Conservation (phyloP, 2,329 filamentous ascomycete species). For the Macrophomina pseudophaseolina region DNA sequence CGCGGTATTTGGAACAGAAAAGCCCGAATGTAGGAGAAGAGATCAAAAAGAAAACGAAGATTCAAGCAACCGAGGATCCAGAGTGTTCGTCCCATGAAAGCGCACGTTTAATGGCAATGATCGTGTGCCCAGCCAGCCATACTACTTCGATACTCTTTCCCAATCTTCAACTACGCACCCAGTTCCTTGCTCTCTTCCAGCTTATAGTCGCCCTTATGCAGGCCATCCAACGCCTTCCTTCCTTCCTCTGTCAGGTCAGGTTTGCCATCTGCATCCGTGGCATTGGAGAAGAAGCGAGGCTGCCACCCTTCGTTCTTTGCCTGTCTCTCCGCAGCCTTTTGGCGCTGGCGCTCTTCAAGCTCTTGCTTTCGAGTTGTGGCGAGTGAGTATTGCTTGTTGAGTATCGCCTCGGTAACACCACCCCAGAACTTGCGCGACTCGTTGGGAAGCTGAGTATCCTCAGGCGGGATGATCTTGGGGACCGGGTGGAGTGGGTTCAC, state of each 20-base stretch:
- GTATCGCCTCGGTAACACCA: constrained; percentile 84
- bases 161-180: constrained; percentile 36
- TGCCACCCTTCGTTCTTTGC: constrained; percentile 72
- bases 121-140: background rate
- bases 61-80: background rate
- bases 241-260: constrained; percentile 69
- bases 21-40: too few species aligned
- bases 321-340: constrained; percentile 82
- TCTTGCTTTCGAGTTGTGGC: constrained; percentile 89
- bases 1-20: too few species aligned
- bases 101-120: background rate
- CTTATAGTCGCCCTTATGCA: constrained; percentile 59
- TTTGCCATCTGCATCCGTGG: constrained; percentile 63
- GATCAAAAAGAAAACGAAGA: background rate
- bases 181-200: constrained; percentile 53
- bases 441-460: constrained; percentile 80
- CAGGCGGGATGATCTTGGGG: constrained; percentile 78
- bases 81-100: constrained; percentile 1
- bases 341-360: constrained; percentile 86
- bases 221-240: constrained; percentile 59
- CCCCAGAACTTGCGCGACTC: constrained; percentile 90
- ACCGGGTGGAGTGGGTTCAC: constrained; percentile 81
- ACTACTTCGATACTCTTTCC: background rate
- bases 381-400: constrained; percentile 78
- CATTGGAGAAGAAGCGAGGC: constrained; percentile 83